phyloP scores from a whole-genome alignment of 2,329 filamentous ascomycete genomes.

The Aspergillus cejpii region DNA sequence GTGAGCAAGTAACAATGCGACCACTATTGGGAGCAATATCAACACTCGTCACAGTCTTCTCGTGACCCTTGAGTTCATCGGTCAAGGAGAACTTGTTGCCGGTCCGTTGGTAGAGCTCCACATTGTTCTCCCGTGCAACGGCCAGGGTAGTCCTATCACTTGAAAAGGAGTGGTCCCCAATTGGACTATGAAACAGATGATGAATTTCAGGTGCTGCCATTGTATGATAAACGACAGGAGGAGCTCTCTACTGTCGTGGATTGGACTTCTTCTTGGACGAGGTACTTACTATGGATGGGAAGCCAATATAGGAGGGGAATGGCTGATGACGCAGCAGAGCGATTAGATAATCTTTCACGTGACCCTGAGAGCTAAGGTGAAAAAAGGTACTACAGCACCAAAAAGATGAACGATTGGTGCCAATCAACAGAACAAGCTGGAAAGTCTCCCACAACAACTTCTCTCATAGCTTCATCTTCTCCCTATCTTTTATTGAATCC shows the following conservation, averaged over 20 bases:
- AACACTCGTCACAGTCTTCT: conserved; percentile 93
- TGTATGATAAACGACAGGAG: conserved; percentile 64
- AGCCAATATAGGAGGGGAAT: conserved; percentile 7
- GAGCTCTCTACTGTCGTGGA: conserved; percentile 90
- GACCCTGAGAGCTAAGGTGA: conserved; percentile 2
- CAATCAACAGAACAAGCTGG: background rate
- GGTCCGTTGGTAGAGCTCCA: conserved; percentile 75
- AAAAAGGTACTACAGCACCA: too few species aligned
- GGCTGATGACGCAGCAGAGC: conserved; percentile 16
- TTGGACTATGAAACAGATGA: conserved; percentile 92
- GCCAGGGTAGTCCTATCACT: conserved; percentile 82
- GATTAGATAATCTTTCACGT: conserved; percentile 22
- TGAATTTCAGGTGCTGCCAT: conserved; percentile 90
- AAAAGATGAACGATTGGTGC: background rate
- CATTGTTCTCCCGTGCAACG: conserved; percentile 79
- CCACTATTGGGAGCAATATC: conserved; percentile 88
- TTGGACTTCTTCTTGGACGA: conserved; percentile 1
- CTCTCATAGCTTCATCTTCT: background rate
- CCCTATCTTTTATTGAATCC: background rate
- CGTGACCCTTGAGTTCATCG: conserved; percentile 91
- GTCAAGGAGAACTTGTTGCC: conserved; percentile 73
- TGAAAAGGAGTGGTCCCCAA: conserved; percentile 97
- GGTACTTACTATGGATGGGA: conserved; percentile 4
- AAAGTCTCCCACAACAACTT: background rate
- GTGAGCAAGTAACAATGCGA: conserved; percentile 94